Base-by-base conservation (phyloP, 805 yeast genomes). In the Candida cerambycidarum region DNA sequence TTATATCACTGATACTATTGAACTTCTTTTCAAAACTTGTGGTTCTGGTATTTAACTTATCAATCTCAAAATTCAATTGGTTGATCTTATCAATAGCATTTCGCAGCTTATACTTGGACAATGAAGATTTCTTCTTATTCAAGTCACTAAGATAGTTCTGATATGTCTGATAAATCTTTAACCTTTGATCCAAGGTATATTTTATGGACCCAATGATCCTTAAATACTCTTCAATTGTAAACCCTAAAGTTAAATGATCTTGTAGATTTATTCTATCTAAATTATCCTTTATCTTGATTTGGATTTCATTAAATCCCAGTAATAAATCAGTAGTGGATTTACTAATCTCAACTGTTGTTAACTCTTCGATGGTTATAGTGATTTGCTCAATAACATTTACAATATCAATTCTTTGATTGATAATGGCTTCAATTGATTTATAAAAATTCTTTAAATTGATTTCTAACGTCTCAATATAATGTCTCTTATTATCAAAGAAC, bases 141-240 rank as follows among this genome's bases (percentile, higher is more conserved):
- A 73, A 65, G 34, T 69, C 72, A 43, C 67, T 78, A 55, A 57
- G 71, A 66, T 51, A 61, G 40, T 74, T 76, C 50, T 74, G 55
- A 44, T 54, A 65, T 24, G 65, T 71, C 43, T 57, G 65, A 48
- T 66, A 69, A n/a, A 68, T 57, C 41, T 81, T 85, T 44, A 79
- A 75, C 51, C 98, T 75, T 44, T 88, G 89, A 36, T 80, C 81
- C 51, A 90, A 83, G 4, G 86, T 80, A 35, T 80, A 76, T 50
- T 83, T 78, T 24, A 89, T 77, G 21, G 95, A 86, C 8, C 85
- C 82, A 18, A 90, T 79, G 12, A 83, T 69, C 38, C 98, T 75
- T 38, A 82, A 69, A 59, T 93, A 90, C 58, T 90, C 97, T 58
- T 92, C 97, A 30, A 92, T 68, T 0, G 96, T 87, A 18, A 85